Evolutionary conservation across 164 flowering plant genomes (phyloP), one percentile per base, ranked within the genome.

Genomic region (Aristolochia californica): DNA sequence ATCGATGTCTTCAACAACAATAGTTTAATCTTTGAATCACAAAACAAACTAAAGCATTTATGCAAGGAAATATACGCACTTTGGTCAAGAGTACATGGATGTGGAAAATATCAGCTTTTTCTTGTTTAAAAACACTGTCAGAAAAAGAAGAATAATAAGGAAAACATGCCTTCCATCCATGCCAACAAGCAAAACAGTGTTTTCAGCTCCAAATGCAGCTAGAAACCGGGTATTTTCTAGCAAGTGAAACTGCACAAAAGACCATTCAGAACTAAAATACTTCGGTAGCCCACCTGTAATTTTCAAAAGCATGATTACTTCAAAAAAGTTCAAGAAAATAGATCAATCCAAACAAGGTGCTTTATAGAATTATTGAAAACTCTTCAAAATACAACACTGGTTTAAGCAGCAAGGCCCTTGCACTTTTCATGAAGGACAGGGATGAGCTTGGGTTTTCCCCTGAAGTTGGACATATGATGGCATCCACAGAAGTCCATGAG

Each of bases 181-280:
- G 80, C 95, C 87, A 58, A 83, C 74, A 49, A 84, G 69, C 5
- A 80, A 44, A 21, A 88, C 74, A 22, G 87, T 72, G 66, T 84
- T 86, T 23, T 84, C 91, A 61, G 84, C 69, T 56, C 98, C 96
- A 80, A 91, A 91, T 43, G 93, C 88, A 11, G 76, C 83, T 69
- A 80, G 67, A 63, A 56, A 83, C 10, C 72, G 81, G 5, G 80
- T 68, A 60, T 56, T 73, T 64, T 84, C 95, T 21, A 81, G 87
- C 43, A 91, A 75, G 67, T 75, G 90, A 62, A 88, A 84, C 68
- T 74, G 87, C 53, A 91, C 96, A 77, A 91, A 80, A 58, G 98
- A 91, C 96, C 96, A 83, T 60, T 91, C 96, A 1, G 95, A 91
- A 71, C 93, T 88, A 58, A 91, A 91, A 65, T 88, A 88, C 64